Evolutionary conservation across 2,329 filamentous ascomycete species (phyloP).

Genomic region (Sporothrix curviconia): DNA sequence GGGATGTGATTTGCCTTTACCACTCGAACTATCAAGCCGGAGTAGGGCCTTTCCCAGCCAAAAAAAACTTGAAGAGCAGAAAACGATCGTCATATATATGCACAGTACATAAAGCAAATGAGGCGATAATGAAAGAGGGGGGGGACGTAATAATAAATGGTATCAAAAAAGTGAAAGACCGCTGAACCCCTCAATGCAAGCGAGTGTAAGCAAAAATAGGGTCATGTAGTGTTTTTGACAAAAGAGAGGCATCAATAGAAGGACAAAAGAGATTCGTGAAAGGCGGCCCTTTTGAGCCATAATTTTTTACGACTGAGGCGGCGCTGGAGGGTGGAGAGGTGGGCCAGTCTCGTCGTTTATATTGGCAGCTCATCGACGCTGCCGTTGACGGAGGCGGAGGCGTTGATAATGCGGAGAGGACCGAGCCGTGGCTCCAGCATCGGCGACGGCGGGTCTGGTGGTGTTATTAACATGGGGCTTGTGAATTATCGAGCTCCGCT

Average conservation of each 20-base stretch:
- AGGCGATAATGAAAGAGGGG: too few relatives aligned
- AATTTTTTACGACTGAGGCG: not conserved
- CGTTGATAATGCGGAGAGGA: conserved; percentile 12
- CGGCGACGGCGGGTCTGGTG: not conserved
- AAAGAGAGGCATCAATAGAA: not conserved
- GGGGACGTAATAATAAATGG: not conserved
- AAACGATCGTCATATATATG: not conserved
- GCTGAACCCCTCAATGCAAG: not conserved
- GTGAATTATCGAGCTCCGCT: too few relatives aligned
- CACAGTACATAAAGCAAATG: too few relatives aligned
- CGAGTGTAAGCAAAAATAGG: not conserved
- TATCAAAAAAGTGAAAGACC: not conserved
- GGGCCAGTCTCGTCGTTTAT: too few relatives aligned
- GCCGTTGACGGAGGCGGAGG: too few relatives aligned
- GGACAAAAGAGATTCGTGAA: conserved; percentile 5
- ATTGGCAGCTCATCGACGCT: too few relatives aligned
- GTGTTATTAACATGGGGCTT: too few relatives aligned
- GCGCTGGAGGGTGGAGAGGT: too few relatives aligned
- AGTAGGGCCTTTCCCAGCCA: too few relatives aligned
- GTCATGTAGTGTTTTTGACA: not conserved
- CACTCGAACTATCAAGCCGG: not conserved
- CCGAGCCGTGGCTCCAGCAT: conserved; percentile 7
- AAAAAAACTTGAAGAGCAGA: too few relatives aligned
- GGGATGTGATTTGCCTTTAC: not conserved
- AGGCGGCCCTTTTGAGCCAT: not conserved